A percentile compares a stretch with the other conserved stretches of the same genome.
phyloP scores from a whole-genome alignment of 495 filamentous ascomycete species.

The Penicillium atrosanguineum region DNA sequence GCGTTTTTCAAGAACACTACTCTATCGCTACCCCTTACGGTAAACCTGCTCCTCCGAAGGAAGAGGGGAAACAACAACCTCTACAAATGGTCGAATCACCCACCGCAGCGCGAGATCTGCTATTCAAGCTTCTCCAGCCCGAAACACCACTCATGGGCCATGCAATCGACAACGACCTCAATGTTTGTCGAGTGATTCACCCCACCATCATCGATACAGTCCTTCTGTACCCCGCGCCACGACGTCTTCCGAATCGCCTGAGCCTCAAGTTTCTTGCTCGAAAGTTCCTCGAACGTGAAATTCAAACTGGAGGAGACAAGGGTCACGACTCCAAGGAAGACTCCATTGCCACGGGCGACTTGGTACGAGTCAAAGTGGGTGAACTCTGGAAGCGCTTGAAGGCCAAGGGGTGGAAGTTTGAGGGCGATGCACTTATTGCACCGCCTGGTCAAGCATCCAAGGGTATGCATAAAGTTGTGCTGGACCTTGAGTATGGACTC shows the following conservation, averaged over 20 bases:
- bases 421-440: conserved; percentile 49
- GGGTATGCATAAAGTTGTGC: conserved; percentile 5
- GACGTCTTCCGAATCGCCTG: conserved; percentile 68
- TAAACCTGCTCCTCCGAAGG: conserved; percentile 10
- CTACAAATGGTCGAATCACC: conserved; percentile 73
- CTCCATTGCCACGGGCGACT: conserved; percentile 79
- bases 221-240: conserved; percentile 74
- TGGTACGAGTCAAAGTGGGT: conserved; percentile 66
- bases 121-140: conserved; percentile 68
- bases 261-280: conserved; percentile 68
- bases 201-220: conserved; percentile 82
- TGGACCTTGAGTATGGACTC: conserved; percentile 17
- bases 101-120: conserved; percentile 63
- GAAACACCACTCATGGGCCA: conserved; percentile 85
- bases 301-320: conserved; percentile 67
- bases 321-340: conserved; percentile 92
- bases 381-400: conserved; percentile 64
- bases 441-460: conserved; percentile 29
- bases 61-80: conserved; percentile 18
- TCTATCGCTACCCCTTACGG: conserved; percentile 63
- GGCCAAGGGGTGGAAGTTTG: conserved; percentile 61
- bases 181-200: conserved; percentile 77
- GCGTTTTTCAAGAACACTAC: conserved; percentile 73
- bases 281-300: conserved; percentile 63
- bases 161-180: conserved; percentile 93